Evolutionary conservation across 129 eudicot genomes (phyloP).

Genomic region (Pulicaria dysenterica): DNA sequence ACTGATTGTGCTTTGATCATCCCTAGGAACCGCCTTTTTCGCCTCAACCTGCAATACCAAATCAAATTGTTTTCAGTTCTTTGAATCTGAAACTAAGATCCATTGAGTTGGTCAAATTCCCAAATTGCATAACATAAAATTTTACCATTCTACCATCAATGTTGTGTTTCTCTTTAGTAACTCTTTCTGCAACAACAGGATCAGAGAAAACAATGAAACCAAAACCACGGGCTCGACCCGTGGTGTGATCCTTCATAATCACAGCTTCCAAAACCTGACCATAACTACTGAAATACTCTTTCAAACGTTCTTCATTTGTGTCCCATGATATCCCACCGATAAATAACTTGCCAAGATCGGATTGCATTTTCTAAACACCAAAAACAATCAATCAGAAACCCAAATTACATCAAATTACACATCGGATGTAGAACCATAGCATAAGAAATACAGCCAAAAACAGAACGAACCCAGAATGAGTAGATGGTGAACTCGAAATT

Average conservation of each 20-base stretch:
- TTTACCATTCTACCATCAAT: conserved; percentile 69
- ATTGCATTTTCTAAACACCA: conserved; percentile 49
- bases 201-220: conserved; percentile 67
- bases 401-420: background rate
- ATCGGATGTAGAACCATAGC: no score
- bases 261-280: conserved; percentile 66
- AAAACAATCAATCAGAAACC: conserved; percentile 11
- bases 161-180: conserved; percentile 56
- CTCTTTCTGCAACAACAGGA: conserved; percentile 52
- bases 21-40: conserved; percentile 66
- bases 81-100: background rate
- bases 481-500: background rate
- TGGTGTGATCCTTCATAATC: conserved; percentile 62
- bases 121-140: background rate
- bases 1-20: conserved; percentile 46
- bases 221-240: conserved; percentile 69
- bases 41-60: conserved; percentile 51
- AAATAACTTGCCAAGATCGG: conserved; percentile 63
- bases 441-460: no score
- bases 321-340: conserved; percentile 79
- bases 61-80: background rate
- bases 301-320: conserved; percentile 61
- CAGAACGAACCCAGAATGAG: no score
- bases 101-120: background rate
- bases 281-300: conserved; percentile 52